These are phyloP conservation scores for Pyrenophora tritici-repentis DNA, from an alignment of 2,329 filamentous ascomycete genomes.

Conservation along the genomic window DNA sequence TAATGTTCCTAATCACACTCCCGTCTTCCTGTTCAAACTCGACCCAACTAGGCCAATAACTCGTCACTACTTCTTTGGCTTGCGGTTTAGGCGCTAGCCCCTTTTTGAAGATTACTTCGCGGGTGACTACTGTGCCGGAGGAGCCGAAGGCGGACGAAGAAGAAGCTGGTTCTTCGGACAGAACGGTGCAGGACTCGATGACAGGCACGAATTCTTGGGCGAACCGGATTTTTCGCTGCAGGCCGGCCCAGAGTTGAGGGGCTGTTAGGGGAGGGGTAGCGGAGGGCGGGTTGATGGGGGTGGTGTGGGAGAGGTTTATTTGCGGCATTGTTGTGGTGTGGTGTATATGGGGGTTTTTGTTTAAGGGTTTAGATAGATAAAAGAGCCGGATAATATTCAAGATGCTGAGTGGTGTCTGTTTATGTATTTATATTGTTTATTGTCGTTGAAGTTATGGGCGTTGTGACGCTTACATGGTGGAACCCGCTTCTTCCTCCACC, in stretches of 20 bases:
- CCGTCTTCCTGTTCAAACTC: conserved; percentile 54
- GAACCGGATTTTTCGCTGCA: conserved; percentile 53
- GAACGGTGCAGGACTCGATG: conserved; percentile 49
- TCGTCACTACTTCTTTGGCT: conserved; percentile 48
- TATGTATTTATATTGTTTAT: no score
- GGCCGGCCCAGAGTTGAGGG: conserved; percentile 51
- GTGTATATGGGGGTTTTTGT: conserved; percentile 36
- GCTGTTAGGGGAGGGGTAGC: conserved; percentile 46
- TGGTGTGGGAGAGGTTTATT: conserved; percentile 51
- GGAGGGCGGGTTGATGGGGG: conserved; percentile 50
- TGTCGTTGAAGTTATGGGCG: no score
- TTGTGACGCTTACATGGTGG: no score
- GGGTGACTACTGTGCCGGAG: conserved; percentile 34
- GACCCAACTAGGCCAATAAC: conserved; percentile 50
- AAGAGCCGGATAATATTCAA: no score
- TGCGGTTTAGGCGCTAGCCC: conserved; percentile 32
- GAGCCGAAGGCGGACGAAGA: conserved; percentile 10
- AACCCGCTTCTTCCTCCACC: no score
- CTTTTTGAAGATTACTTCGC: conserved; percentile 50
- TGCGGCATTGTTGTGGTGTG: conserved; percentile 12
- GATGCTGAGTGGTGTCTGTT: no score
- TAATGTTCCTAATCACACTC: conserved; percentile 51
- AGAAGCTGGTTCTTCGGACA: conserved; percentile 46
- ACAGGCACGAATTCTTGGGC: conserved; percentile 54
- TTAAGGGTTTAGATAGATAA: no score